A percentile compares a stretch with the other conserved stretches of the same genome.
phyloP scores from a whole-genome alignment of 2,329 filamentous ascomycete genomes.

The Cladophialophora exuberans region DNA sequence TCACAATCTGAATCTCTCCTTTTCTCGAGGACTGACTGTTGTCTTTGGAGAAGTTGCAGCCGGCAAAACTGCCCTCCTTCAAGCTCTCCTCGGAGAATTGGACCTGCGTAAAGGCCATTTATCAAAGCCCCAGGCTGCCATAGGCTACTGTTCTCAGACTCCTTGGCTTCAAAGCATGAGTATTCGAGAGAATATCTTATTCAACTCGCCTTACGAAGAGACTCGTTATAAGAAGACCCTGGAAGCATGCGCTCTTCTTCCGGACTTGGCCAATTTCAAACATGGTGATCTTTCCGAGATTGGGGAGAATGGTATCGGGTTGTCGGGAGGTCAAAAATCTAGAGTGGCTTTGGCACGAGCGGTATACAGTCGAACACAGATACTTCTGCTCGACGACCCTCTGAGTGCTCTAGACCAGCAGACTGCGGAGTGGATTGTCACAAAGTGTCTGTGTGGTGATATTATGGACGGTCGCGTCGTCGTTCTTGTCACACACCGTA shows the following conservation, averaged over 20 bases:
- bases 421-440: constrained; percentile 64
- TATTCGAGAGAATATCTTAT: constrained; percentile 69
- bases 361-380: constrained; percentile 59
- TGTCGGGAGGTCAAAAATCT: constrained; percentile 65
- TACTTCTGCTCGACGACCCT: constrained; percentile 63
- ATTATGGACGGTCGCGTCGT: constrained; percentile 58
- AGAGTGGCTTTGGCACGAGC: constrained; percentile 64
- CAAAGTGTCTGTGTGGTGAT: constrained; percentile 59
- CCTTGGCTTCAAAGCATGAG: constrained; percentile 73
- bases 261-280: constrained; percentile 65
- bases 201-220: constrained; percentile 69
- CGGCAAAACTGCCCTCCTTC: constrained; percentile 65
- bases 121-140: constrained; percentile 54
- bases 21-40: constrained; percentile 61
- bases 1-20: constrained; percentile 56
- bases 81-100: constrained; percentile 63
- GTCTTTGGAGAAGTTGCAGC: constrained; percentile 66
- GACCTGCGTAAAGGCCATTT: constrained; percentile 57
- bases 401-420: constrained; percentile 65
- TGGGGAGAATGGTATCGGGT: constrained; percentile 64
- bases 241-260: constrained; percentile 64
- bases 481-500: constrained; percentile 67
- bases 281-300: constrained; percentile 66
- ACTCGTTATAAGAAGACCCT: constrained; percentile 69
- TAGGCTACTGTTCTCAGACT: constrained; percentile 68